Evolutionary conservation across 345 rosid genomes (phyloP), one percentile per base, ranked within the genome.

Genomic region (Arabis hirsuta): DNA sequence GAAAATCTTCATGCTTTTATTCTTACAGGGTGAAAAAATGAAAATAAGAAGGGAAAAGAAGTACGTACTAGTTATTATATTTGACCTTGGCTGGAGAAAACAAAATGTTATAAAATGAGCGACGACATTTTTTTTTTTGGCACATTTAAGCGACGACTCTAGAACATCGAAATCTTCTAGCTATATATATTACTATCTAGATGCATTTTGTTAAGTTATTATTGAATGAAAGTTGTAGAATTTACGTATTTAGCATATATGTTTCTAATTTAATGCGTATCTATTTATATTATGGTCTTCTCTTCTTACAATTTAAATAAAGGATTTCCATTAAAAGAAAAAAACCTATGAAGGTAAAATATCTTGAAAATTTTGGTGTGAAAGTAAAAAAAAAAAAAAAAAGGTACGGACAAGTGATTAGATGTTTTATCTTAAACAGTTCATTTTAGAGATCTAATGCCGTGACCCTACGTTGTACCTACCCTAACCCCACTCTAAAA

Each of bases 391-490:
- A 3, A 9, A 27, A 27, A 3, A 9, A 27, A 27, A 14, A 46
- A 45, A 12, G 11, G 44, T 64, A 36, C 11, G 41, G 41, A 36
- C 10, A 36, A 36, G 48, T 65, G 32, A 38, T 65, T 50, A 64
- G 46, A 20, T 65, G 16, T 4, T 29, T 29, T 29, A 29, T 29
- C 43, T 46, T 6, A 46, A 63, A 63, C 56, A 47, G 16, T 19
- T 32, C 11, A 63, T 16, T 16, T 19, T 29, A 46, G 29, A 46
- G 66, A 46, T 31, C 13, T 63, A 55, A 32, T 47, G 45, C 29
- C 24, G 42, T 29, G 67, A 31, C 56, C 41, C 41, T 36, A 36
- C 41, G 41, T 36, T 9, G 41, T 36, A 36, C 41, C 11, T 8
- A 36, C 11, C 10, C 41, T 36, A 36, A 36, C 39, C 39, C 39